Base-by-base conservation (phyloP, 192 early-diverging fungal genomes). In the Phycomyces blakesleeanus region DNA sequence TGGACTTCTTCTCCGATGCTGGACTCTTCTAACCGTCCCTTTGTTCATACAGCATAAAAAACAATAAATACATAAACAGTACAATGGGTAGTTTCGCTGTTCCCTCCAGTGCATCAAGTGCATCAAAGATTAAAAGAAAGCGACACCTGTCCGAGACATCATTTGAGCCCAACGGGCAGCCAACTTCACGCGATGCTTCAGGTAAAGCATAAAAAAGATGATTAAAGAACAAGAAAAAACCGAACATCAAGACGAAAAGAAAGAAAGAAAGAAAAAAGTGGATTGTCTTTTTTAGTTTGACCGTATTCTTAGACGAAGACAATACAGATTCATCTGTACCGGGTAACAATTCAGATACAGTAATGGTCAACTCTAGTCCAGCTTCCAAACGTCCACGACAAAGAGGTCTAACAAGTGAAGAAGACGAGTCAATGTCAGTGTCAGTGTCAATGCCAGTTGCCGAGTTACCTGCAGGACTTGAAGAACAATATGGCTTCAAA, bases 121-220 rank as follows among this genome's bases (percentile, higher is more conserved):
- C 21, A 25, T 21, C 39, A 39, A 57, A 38, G 29, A 57, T 11
- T 22, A 39, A 29, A 40, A 59, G 37, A 47, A 47, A 47, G 44
- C 2, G 44, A 47, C 12, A 18, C 18, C 15, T 47, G 18, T 47
- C 44, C 18, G 44, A 47, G 21, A 21, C 47, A 18, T 10, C 41
- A 42, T 40, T 27, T 59, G 59, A 18, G 5, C 44, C 26, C 21
- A 37, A 51, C 21, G 61, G 40, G 16, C 61, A 63, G 18, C 51
- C 61, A 18, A 54, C 51, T 16, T 63, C 61, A 18, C 51, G 61
- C 38, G 61, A 52, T 54, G 51, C 61, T 53, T 54, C 61, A 21
- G 61, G 61, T 63, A 63, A 41, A 3, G 18, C 24, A 10, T 25
- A 4, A 5, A 55, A 5, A 15, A 29, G 1, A 55, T 1, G 6